Base-by-base conservation (phyloP, 257 asterid genomes). In the Jasminum sambac region DNA sequence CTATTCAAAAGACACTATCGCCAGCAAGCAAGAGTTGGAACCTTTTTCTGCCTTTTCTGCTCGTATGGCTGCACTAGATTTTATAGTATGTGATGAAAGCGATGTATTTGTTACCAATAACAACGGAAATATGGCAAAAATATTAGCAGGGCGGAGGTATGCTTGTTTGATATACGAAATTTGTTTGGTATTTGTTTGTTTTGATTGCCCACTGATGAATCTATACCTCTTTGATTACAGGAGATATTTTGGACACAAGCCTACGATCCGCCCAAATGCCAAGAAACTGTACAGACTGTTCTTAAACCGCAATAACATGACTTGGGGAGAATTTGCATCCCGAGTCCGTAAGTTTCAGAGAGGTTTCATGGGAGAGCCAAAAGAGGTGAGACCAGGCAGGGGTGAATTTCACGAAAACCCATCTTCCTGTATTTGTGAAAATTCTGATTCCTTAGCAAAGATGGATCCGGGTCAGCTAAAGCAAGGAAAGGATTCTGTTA, bases 41-140 rank as follows among this genome's bases (percentile, higher is more conserved):
- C 84, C 89, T 52, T 95, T 95, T 83, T 84, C 98, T 76, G 37
- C 76, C 44, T 95, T 83, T 82, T 95, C 99, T 63, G 87, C 99
- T 79, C 91, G 98, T 66, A 83, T 87, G 96, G 99, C 97, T 73
- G 99, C 99, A 26, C 80, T 95, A 25, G 98, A 95, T 83, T 95
- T 89, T 74, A 86, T 91, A 24, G 99, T 82, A 23, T 95, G 97
- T 42, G 98, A 95, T 80, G 98, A 84, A 76, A 95, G 99, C 66
- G 96, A 95, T 75, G 99, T 91, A 14, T 91, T 95, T 80, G 98
- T 88, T 7, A 88, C 99, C 43, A 95, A 95, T 77, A 95, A 95
- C 92, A 95, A 95, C 14, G 99, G 99, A 12, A 95, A 95, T 85
- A 95, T 95, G 99, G 99, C 98, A 17, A 95, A 87, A 82, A 95